Conservation (phyloP, 768 basidiomycete species). For the Boletus coccyginus region DNA sequence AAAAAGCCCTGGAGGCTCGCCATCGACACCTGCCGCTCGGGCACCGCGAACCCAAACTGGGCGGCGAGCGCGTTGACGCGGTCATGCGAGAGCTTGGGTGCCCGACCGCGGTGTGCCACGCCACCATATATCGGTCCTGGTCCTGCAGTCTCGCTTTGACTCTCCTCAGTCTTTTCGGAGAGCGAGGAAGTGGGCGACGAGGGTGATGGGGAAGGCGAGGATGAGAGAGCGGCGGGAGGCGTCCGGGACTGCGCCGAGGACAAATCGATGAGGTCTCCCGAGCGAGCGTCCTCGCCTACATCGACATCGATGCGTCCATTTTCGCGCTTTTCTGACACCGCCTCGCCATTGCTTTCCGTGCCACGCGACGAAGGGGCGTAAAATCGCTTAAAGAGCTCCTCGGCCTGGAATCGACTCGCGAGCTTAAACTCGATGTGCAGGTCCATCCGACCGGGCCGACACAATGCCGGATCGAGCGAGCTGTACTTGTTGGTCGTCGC, state of each 20-base stretch:
- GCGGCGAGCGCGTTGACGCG: constrained; percentile 48
- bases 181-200: background rate
- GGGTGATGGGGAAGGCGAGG: background rate
- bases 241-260: background rate
- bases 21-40: constrained; percentile 42
- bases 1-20: constrained; percentile 55
- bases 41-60: constrained; percentile 53
- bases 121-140: constrained; percentile 9
- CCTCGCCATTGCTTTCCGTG: background rate
- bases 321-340: background rate
- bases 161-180: constrained; percentile 18
- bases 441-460: constrained; percentile 79
- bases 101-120: constrained; percentile 32
- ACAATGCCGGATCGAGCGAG: constrained; percentile 69
- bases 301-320: background rate
- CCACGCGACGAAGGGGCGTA: constrained; percentile 43
- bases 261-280: constrained; percentile 21
- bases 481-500: constrained; percentile 76
- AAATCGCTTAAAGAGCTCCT: constrained; percentile 65
- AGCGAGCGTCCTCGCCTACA: background rate
- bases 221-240: background rate
- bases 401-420: constrained; percentile 68
- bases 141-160: background rate
- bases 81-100: constrained; percentile 39
- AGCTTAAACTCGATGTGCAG: constrained; percentile 73